Conservation (phyloP, 495 filamentous ascomycete species). For the Delitschia confertaspora region DNA sequence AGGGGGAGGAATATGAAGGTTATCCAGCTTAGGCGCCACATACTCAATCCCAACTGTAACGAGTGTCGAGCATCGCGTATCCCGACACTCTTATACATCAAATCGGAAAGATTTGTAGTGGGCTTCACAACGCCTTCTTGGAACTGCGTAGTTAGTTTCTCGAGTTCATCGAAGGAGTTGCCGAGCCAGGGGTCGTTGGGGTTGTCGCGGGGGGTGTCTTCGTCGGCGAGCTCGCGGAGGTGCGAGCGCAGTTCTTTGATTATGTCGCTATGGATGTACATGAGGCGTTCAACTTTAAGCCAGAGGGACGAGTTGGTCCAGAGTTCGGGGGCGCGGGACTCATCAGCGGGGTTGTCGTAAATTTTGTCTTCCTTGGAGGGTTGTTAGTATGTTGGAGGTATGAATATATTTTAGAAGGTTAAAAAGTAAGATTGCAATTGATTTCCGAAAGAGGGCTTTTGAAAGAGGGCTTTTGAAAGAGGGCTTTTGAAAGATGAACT, state of each 20-base stretch:
- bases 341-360: constrained; percentile 49
- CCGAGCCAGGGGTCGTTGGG: constrained; percentile 38
- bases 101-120: constrained; percentile 40
- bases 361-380: constrained; percentile 44
- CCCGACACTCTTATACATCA: constrained; percentile 49
- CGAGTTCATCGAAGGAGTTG: constrained; percentile 36
- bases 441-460: background rate
- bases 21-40: constrained; percentile 37
- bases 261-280: constrained; percentile 42
- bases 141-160: constrained; percentile 37
- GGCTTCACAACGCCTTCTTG: constrained; percentile 45
- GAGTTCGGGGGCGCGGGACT: constrained; percentile 46
- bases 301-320: constrained; percentile 45
- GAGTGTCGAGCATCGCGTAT: constrained; percentile 46
- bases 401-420: no score
- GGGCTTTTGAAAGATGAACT: no score
- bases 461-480: no score
- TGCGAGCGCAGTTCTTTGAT: constrained; percentile 40
- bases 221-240: constrained; percentile 31
- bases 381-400: no score
- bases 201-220: constrained; percentile 22
- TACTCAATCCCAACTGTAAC: constrained; percentile 42
- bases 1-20: constrained; percentile 47
- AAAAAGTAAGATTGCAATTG: no score
- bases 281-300: constrained; percentile 47